Evolutionary conservation across 441 rosid species (phyloP), one percentile per base, ranked within the genome.

Genomic region (Jatropha multifida): DNA sequence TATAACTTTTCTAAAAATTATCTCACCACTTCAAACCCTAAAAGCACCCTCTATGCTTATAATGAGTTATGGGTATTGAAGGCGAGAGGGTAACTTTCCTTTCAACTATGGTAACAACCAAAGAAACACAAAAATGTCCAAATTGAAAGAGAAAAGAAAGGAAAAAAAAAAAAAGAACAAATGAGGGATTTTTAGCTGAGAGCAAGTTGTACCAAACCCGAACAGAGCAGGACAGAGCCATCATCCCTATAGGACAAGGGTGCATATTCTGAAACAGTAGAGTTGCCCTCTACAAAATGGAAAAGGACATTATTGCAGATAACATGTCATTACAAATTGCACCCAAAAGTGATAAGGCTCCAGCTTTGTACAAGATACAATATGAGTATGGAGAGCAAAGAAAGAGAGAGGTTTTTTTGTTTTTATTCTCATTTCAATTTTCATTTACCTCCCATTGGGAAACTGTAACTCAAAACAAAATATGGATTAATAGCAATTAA

Each of bases 301-400:
- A 83, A 69, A 68, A 52, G 56, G 81, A 74, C 81, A 77, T 72
- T 71, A 54, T 71, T 74, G 77, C 86, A 78, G 77, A 71, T 76
- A 76, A 81, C 76, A 62, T 69, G 58, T 73, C 74, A 70, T 66
- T 60, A 70, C 77, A 80, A 76, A 60, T 73, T 72, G 71, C 66
- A 75, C 40, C 23, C 72, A 66, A 46, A 78, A 23, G 73, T 59
- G 82, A 75, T 63, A 72, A 74, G 26, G 72, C 69, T 64, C 23
- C 42, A 11, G 41, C 49, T 68, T 37, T 49, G 13, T 67, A 74
- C 77, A 77, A 59, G 32, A 32, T 3, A 42, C 46, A 42, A 42
- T 5, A 32, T 23, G 69, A 73, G 81, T 41, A 80, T 77, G 73
- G 77, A 4, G 8, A 42, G 9, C 0, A 42, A 42, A 42, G 9